phyloP scores from a whole-genome alignment of 371 early-diverging fungal species.

The Rhizomucor miehei region DNA sequence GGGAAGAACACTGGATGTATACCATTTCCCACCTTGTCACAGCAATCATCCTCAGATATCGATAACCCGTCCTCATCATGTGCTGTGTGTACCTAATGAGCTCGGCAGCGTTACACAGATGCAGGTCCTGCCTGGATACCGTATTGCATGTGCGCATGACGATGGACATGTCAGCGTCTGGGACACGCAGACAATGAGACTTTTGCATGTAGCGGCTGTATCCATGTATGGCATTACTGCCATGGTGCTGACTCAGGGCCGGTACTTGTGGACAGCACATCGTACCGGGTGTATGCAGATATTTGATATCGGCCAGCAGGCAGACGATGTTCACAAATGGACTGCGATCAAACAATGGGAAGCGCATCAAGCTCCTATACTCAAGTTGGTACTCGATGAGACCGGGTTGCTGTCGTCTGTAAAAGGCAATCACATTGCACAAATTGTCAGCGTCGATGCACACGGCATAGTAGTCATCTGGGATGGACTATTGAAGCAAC shows the following conservation, averaged over 20 bases:
- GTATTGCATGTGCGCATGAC: conserved; percentile 74
- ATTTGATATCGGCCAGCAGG: conserved; percentile 48
- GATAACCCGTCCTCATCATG: conserved; percentile 34
- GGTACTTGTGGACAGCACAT: conserved; percentile 75
- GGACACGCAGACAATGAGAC: conserved; percentile 50
- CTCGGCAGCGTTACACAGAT: conserved; percentile 61
- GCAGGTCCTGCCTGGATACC: conserved; percentile 39
- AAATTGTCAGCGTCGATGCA: conserved; percentile 59
- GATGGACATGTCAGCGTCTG: conserved; percentile 77
- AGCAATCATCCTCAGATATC: conserved; percentile 19
- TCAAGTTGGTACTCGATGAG: conserved; percentile 56
- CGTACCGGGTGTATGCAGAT: conserved; percentile 76
- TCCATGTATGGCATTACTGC: conserved; percentile 68
- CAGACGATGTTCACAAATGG: conserved; percentile 25
- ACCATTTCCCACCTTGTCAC: conserved; percentile 18
- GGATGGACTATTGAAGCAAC: conserved; percentile 69
- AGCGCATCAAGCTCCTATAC: conserved; percentile 60
- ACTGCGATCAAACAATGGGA: conserved; percentile 68
- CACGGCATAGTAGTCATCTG: conserved; percentile 67
- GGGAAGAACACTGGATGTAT: conserved; percentile 16
- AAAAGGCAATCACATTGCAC: conserved; percentile 15
- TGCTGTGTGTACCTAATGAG: conserved; percentile 41
- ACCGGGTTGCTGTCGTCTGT: conserved; percentile 23
- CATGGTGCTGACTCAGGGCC: conserved; percentile 59
- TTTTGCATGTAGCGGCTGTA: conserved; percentile 45